Base-by-base conservation (phyloP, 164 flowering plant genomes). In the Santalum album region DNA sequence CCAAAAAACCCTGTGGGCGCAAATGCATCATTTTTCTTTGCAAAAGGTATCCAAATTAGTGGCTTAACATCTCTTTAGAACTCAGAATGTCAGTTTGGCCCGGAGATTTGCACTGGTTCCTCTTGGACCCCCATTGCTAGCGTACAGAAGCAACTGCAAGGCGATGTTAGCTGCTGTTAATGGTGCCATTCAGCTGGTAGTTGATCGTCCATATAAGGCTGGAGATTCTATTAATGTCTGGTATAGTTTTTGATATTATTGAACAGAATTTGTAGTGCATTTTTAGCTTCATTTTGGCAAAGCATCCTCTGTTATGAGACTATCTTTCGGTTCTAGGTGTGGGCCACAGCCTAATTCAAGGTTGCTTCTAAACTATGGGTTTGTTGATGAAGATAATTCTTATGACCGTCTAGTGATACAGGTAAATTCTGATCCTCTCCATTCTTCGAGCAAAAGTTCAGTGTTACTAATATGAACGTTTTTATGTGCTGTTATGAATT, bases 71-170 rank as follows among this genome's bases (percentile, higher is more conserved):
- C 47, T 18, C 35, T 59, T 21, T 72, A 56, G 51, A 51, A 4
- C 53, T 46, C 82, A 92, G 99, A 87, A 86, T 65, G 99, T 92
- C 57, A 77, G 82, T 74, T 72, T 92, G 68, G 97, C 97, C 12
- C 80, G 97, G 53, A 80, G 99, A 68, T 92, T 92, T 84, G 96
- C 99, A 23, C 72, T 92, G 67, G 99, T 92, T 59, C 99, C 97
- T 57, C 77, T 92, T 55, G 99, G 99, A 23, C 99, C 99, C 5
- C 99, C 99, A 16, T 63, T 92, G 58, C 69, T 92, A 60, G 86
- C 99, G 49, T 92, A 92, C 64, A 76, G 77, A 69, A 85, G 97
- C 78, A 87, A 80, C 65, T 85, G 96, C 74, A 89, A 81, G 69
- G 90, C 97, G 25, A 92, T 92, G 99, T 66, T 92, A 64, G 78